Conservation (phyloP, 306 rosid genomes). For the Cucurbita ficifolia region DNA sequence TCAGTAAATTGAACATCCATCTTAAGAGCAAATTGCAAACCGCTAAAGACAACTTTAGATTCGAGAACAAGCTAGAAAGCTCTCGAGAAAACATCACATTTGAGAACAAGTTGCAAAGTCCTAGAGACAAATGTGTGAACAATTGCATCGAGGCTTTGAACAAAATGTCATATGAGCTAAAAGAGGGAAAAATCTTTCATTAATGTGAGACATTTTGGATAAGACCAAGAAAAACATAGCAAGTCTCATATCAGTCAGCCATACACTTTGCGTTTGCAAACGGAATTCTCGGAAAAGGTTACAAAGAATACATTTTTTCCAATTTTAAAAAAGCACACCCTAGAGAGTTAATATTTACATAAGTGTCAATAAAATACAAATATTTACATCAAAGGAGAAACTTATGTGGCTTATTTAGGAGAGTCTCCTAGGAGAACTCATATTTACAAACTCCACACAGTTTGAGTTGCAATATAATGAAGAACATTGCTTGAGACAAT, state of each 20-base stretch:
- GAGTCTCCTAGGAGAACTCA: too few relatives aligned
- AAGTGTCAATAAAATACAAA: background rate
- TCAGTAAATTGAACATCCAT: too few relatives aligned
- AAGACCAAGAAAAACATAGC: background rate
- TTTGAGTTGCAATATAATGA: background rate
- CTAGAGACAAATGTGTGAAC: too few relatives aligned
- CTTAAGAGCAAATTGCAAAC: too few relatives aligned
- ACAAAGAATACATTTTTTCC: background rate
- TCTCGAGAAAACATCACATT: too few relatives aligned
- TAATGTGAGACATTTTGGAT: too few relatives aligned
- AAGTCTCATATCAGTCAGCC: background rate
- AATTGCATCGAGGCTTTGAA: too few relatives aligned
- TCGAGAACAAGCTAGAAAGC: too few relatives aligned
- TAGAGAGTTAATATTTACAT: background rate
- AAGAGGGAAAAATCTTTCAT: background rate
- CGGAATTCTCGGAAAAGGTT: background rate
- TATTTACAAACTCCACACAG: background rate
- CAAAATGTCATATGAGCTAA: background rate
- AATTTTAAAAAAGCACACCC: too few relatives aligned
- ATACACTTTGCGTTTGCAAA: background rate
- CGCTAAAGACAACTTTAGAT: too few relatives aligned
- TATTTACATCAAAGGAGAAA: too few relatives aligned
- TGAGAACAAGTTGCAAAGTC: too few relatives aligned
- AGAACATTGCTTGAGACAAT: background rate
- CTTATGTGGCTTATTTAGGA: background rate